These are phyloP conservation scores for Hyphopichia pseudoburtonii DNA, from an alignment of 1,139 yeast genomes.

Conservation along the genomic window DNA sequence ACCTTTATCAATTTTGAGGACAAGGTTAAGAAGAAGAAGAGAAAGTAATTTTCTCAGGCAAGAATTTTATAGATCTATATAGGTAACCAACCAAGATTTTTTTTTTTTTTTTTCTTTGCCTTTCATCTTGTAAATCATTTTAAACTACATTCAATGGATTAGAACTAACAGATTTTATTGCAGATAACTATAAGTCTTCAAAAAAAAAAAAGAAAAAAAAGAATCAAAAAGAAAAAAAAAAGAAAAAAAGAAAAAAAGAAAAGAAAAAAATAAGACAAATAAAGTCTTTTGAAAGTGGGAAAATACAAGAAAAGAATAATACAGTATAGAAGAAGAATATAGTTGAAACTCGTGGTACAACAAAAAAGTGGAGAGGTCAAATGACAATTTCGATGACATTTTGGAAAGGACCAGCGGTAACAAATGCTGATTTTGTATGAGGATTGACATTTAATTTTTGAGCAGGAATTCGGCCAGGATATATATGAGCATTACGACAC, in stretches of 20 bases:
- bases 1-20: constrained; percentile 69
- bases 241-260: neutral
- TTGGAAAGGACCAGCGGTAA: constrained; percentile 55
- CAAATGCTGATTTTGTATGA: constrained; percentile 55
- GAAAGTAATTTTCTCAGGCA: no score
- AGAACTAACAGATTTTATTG: no score
- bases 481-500: constrained; percentile 60
- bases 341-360: neutral
- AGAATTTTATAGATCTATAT: no score
- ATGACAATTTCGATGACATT: constrained; percentile 57
- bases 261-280: neutral
- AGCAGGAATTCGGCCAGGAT: constrained; percentile 59
- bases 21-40: constrained; percentile 59
- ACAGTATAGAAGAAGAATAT: neutral
- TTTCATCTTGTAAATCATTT: no score
- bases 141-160: no score
- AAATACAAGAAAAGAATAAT: neutral
- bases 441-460: constrained; percentile 51
- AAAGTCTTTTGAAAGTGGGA: neutral
- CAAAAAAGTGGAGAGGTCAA: constrained; percentile 12
- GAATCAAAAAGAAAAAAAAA: neutral
- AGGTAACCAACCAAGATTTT: no score
- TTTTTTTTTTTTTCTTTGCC: no score
- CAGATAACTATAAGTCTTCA: no score
- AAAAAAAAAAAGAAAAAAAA: neutral